Evolutionary conservation across 75 land plant species (phyloP), one percentile per base, ranked within the genome.

Genomic region (Cunninghamia lanceolata): DNA sequence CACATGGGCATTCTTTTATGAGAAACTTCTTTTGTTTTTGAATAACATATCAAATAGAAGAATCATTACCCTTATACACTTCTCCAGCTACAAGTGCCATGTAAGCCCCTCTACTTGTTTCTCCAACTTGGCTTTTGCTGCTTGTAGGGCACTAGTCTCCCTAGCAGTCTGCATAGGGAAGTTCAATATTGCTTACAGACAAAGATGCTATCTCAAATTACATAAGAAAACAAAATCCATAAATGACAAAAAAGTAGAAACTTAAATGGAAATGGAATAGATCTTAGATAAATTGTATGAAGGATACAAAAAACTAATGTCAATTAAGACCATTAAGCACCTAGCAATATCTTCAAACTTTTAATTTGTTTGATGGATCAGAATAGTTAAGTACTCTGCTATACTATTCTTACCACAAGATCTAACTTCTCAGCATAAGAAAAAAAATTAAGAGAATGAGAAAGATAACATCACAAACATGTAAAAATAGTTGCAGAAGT

Each of bases 61-160:
- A 46, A 6, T 35, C 38, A 85, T 79, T 92, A 98, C 99, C 92
- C 98, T 91, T 93, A 96, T 90, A 74, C 99, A 93, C 81, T 94
- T 98, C 94, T 98, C 99, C 84, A 98, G 89, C 86, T 98, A 95
- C 39, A 98, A 85, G 78, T 98, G 89, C 99, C 96, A 95, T 82
- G 97, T 98, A 47, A 98, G 93, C 86, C 96, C 99, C 88, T 98
- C 99, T 88, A 97, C 98, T 87, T 96, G 93, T 90, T 98, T 98
- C 89, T 98, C 99, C 87, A 98, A 84, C 87, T 95, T 98, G 85
- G 94, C 94, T 85, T 98, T 98, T 17, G 99, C 99, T 86, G 90
- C 99, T 89, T 95, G 99, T 5, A 98, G 92, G 74, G 99, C 99
- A 74, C 99, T 98, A 45, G 99, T 98, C 93, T 98, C 98, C 75